Conservation (phyloP, 495 filamentous ascomycete genomes). For the Letharia lupina region DNA sequence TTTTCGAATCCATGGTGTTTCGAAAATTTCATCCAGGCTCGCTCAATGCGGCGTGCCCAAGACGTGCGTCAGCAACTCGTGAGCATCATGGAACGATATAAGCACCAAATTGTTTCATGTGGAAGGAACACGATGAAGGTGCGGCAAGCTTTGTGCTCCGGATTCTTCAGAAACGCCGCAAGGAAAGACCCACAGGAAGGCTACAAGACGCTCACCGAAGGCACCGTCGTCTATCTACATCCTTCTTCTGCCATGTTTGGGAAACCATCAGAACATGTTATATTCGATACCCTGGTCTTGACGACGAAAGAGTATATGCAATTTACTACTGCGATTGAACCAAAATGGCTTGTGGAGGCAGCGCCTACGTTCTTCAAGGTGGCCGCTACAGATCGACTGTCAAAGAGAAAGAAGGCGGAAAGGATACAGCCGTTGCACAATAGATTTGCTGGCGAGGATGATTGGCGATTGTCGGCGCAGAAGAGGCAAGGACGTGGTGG, state of each 20-base stretch:
- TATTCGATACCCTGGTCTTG: slow-evolving; percentile 81
- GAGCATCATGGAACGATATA: slow-evolving; percentile 85
- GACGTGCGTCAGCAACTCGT: slow-evolving; percentile 89
- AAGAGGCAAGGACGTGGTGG: slow-evolving; percentile 78
- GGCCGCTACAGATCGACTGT: slow-evolving; percentile 77
- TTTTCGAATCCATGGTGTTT: slow-evolving; percentile 88
- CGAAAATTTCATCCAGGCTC: slow-evolving; percentile 95
- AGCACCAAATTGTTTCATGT: slow-evolving; percentile 70
- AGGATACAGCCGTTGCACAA: slow-evolving; percentile 92
- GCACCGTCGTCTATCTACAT: slow-evolving; percentile 91
- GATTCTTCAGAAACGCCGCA: slow-evolving; percentile 92
- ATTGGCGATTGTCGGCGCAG: slow-evolving; percentile 90
- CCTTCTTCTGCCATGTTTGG: slow-evolving; percentile 86
- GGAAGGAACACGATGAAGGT: slow-evolving; percentile 81
- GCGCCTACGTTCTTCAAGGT: slow-evolving; percentile 99
- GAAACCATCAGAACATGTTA: slow-evolving; percentile 90
- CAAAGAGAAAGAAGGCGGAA: slow-evolving; percentile 88
- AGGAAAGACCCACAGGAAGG: slow-evolving; percentile 94
- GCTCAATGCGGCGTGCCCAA: slow-evolving; percentile 76
- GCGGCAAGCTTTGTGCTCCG: slow-evolving; percentile 82
- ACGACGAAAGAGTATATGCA: slow-evolving; percentile 99
- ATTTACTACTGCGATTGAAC: slow-evolving; percentile 80
- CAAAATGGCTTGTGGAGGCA: slow-evolving; percentile 83
- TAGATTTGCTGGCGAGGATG: slow-evolving; percentile 80
- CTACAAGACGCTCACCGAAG: slow-evolving; percentile 93